A percentile compares a stretch with the other conserved stretches of the same genome.
phyloP scores from a whole-genome alignment of 345 rosid species.

The Populus tremula region DNA sequence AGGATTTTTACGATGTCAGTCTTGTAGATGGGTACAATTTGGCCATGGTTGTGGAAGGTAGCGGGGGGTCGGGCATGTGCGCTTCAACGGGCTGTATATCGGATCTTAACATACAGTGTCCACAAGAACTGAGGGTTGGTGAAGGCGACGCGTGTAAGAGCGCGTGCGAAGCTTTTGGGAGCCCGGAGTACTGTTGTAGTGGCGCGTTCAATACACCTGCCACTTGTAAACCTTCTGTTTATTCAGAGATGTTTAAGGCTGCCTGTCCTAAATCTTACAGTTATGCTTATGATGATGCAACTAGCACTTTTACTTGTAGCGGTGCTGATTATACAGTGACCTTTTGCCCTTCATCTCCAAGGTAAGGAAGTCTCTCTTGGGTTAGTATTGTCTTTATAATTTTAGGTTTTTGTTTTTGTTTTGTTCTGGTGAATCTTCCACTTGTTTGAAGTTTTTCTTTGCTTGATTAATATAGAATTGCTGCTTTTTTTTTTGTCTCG shows the following conservation, averaged over 20 bases:
- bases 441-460: background rate
- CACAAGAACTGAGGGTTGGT: slow-evolving; percentile 62
- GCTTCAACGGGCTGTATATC: slow-evolving; percentile 70
- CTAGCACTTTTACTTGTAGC: slow-evolving; percentile 86
- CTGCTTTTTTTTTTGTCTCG: background rate
- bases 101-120: slow-evolving; percentile 79
- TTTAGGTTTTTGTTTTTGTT: too few species aligned
- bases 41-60: slow-evolving; percentile 71
- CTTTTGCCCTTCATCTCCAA: slow-evolving; percentile 88
- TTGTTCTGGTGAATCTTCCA: background rate
- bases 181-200: slow-evolving; percentile 92
- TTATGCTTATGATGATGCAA: slow-evolving; percentile 88
- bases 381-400: background rate
- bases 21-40: slow-evolving; percentile 93
- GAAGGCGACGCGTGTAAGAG: slow-evolving; percentile 79
- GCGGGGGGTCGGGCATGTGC: slow-evolving; percentile 78
- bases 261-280: slow-evolving; percentile 94
- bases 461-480: background rate
- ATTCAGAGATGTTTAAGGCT: slow-evolving; percentile 83
- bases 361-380: slow-evolving; percentile 34
- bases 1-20: slow-evolving; percentile 90
- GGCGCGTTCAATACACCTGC: slow-evolving; percentile 87
- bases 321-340: slow-evolving; percentile 89
- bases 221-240: slow-evolving; percentile 80
- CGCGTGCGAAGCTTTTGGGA: slow-evolving; percentile 90